Evolutionary conservation across 2,329 filamentous ascomycete genomes (phyloP).

Genomic region (Scedosporium minutisporum): DNA sequence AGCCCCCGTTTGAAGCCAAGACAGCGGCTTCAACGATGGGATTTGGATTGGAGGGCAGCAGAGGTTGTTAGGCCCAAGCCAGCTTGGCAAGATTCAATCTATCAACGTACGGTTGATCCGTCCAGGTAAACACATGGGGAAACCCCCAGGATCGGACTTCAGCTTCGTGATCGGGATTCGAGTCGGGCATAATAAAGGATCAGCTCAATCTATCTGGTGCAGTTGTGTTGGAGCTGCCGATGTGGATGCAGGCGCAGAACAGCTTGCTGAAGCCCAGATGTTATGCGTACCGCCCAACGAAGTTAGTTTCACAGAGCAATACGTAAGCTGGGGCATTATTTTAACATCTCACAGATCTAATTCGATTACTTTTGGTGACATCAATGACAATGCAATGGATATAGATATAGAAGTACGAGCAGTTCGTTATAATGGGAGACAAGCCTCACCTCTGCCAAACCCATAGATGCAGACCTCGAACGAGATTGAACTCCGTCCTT

Average conservation of each 20-base stretch:
- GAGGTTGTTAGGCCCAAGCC: not conserved
- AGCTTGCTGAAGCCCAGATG: not conserved
- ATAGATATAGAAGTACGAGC: too few species aligned
- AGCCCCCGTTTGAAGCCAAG: too few species aligned
- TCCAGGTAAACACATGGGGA: conserved; percentile 60
- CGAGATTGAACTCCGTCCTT: too few species aligned
- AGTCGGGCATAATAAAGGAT: not conserved
- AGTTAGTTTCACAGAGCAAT: too few species aligned
- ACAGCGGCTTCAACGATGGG: too few species aligned
- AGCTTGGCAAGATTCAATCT: conserved; percentile 2
- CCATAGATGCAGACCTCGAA: too few species aligned
- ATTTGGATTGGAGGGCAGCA: not conserved
- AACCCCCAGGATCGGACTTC: conserved; percentile 64
- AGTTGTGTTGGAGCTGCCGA: not conserved
- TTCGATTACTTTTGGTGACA: too few species aligned
- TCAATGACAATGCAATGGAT: too few species aligned
- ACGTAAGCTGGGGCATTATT: too few species aligned
- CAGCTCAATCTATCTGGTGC: not conserved
- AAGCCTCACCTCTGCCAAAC: too few species aligned
- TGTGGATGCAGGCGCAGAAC: not conserved
- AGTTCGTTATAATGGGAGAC: too few species aligned
- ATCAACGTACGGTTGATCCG: conserved; percentile 48
- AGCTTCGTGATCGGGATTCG: conserved; percentile 29
- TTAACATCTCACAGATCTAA: too few species aligned
- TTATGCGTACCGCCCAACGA: not conserved